A percentile compares a stretch with the other conserved stretches of the same genome.
Conservation (phyloP, 1,284 basidiomycete species). For the Flammula alnicola region DNA sequence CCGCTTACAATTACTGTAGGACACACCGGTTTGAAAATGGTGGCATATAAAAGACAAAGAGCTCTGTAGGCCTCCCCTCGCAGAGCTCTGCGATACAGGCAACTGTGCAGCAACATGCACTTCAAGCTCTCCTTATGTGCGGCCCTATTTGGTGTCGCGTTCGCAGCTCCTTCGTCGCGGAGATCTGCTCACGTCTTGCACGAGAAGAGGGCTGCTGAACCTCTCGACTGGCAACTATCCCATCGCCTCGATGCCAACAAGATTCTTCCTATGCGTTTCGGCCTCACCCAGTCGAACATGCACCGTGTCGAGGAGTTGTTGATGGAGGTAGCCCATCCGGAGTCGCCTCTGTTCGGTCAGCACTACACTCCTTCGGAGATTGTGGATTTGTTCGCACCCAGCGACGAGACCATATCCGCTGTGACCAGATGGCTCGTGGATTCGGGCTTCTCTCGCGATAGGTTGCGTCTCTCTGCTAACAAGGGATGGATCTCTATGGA, state of each 20-base stretch:
- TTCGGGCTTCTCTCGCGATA: constrained; percentile 42
- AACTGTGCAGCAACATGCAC: constrained; percentile 15
- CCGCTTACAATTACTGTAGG: constrained; percentile 1
- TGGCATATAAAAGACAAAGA: constrained; percentile 15
- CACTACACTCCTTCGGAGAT: constrained; percentile 37
- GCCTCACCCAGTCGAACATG: constrained; percentile 50
- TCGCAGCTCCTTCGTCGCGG: constrained; percentile 28
- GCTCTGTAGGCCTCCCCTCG: neutral
- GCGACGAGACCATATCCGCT: constrained; percentile 40
- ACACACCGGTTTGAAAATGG: constrained; percentile 4
- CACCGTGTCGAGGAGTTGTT: constrained; percentile 48
- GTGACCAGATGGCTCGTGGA: constrained; percentile 49
- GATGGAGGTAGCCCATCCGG: constrained; percentile 51
- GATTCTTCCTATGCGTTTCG: constrained; percentile 49
- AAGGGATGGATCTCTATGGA: constrained; percentile 53
- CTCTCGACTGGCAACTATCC: constrained; percentile 39
- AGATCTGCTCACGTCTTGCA: constrained; percentile 38
- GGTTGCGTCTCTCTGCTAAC: constrained; percentile 42
- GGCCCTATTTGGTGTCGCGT: constrained; percentile 17
- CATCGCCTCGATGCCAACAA: constrained; percentile 39
- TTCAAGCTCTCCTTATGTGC: constrained; percentile 17
- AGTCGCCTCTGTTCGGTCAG: constrained; percentile 38
- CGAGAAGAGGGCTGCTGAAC: constrained; percentile 44
- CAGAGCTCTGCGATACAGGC: constrained; percentile 8
- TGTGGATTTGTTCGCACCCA: constrained; percentile 37